These are phyloP conservation scores for Kwoniella botswanensis DNA, from an alignment of 768 basidiomycete species.

Conservation along the genomic window DNA sequence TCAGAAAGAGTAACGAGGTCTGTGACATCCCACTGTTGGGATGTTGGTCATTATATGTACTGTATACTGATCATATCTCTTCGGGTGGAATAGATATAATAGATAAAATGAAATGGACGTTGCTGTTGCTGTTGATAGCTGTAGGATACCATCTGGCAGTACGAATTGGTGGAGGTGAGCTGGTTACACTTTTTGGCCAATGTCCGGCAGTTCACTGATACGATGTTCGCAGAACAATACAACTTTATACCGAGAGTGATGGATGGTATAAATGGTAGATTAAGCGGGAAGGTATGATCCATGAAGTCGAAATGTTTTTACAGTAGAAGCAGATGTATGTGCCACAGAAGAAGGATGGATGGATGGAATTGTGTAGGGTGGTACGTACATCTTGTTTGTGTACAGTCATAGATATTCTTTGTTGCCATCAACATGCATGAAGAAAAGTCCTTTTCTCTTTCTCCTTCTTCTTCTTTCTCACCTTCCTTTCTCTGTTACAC, in stretches of 20 bases:
- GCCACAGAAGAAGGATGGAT: too few species aligned
- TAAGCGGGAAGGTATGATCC: constrained; percentile 10
- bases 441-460: not conserved
- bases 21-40: not conserved
- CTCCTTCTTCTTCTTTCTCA: not conserved
- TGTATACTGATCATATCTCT: not conserved
- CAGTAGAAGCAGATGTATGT: too few species aligned
- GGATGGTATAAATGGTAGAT: constrained; percentile 24
- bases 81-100: not conserved
- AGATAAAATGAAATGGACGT: constrained; percentile 17
- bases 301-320: too few species aligned
- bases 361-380: too few species aligned
- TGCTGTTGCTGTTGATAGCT: constrained; percentile 41
- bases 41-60: not conserved
- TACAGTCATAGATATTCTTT: too few species aligned
- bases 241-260: constrained; percentile 43
- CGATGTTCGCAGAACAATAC: constrained; percentile 34
- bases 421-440: not conserved
- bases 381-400: too few species aligned
- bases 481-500: not conserved
- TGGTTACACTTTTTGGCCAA: not conserved
- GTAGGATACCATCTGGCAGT: constrained; percentile 44
- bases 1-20: not conserved
- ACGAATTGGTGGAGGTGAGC: constrained; percentile 42
- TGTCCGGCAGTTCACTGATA: not conserved